Evolutionary conservation across 225 moss, liverwort and hornwort species (phyloP).

Genomic region (Anthoceros angustus): DNA sequence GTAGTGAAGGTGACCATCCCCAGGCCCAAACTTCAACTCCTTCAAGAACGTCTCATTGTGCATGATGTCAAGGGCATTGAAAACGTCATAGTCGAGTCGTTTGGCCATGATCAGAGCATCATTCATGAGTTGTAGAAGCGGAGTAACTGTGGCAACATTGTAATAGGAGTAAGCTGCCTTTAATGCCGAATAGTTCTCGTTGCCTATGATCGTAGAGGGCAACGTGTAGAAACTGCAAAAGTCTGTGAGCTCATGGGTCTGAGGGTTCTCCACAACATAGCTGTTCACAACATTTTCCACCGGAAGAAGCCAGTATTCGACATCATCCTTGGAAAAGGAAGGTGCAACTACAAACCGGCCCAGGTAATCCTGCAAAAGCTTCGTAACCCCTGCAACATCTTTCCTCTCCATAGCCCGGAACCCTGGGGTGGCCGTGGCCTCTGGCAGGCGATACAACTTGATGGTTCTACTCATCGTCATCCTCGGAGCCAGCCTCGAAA

Average conservation of each 20-base stretch:
- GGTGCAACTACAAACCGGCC: constrained; percentile 64
- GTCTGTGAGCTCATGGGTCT: constrained; percentile 67
- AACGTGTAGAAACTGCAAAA: constrained; percentile 89
- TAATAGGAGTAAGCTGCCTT: constrained; percentile 97
- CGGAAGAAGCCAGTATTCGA: constrained; percentile 70
- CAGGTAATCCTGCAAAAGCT: constrained; percentile 48
- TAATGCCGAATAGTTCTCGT: constrained; percentile 66
- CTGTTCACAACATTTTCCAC: constrained; percentile 74
- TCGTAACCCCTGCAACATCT: constrained; percentile 57
- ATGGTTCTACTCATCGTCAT: constrained; percentile 98
- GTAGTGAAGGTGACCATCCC: constrained; percentile 91
- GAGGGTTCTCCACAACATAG: constrained; percentile 75
- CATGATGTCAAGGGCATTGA: constrained; percentile 96
- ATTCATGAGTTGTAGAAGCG: constrained; percentile 72
- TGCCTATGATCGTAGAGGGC: constrained; percentile 89
- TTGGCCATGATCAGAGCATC: constrained; percentile 83
- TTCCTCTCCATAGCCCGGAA: constrained; percentile 76
- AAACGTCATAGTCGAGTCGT: constrained; percentile 75
- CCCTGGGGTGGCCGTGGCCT: constrained; percentile 62
- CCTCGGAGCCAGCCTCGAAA: constrained; percentile 75
- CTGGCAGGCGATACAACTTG: constrained; percentile 65
- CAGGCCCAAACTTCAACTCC: constrained; percentile 92
- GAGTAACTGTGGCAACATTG: constrained; percentile 77
- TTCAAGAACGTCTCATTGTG: constrained; percentile 87
- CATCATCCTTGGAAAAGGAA: constrained; percentile 58